Base-by-base conservation (phyloP, 2,329 filamentous ascomycete species). In the Fusarium temperatum region DNA sequence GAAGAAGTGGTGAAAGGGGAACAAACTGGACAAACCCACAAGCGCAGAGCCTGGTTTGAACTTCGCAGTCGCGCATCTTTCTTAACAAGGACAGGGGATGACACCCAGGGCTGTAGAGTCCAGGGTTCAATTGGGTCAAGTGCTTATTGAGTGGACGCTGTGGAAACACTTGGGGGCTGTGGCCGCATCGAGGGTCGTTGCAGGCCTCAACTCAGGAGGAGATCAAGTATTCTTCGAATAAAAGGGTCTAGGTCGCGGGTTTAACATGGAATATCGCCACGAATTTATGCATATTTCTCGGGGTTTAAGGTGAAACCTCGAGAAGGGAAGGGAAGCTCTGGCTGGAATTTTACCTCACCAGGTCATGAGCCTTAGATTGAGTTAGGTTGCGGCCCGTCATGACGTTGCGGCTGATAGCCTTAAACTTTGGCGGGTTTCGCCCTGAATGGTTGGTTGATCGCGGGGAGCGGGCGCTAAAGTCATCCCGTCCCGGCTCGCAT, bases 41-140 rank as follows among this genome's bases (percentile, higher is more conserved):
- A 39, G 38, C 41, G 17, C 51, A 74, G 72, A 74, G 72, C 72
- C 72, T 75, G 51, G 60, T 66, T 75, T 60, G 68, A 69, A 53
- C 63, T 58, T 61, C 56, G 50, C 61, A 45, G 42, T 68, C 50
- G 57, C 58, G 32, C 66, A 70, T 54, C 60, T 70, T 57, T 36
- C 22, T 32, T 22, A 22, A 32, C 41, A 50, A 36, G 54, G 42
- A 63, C 72, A 65, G 70, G 66, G 71, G 56, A 63, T 41, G 42
- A n/a, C 42, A 48, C 63, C 59, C 61, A 73, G 61, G 61, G 70
- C 66, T 74, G 53, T 32, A 38, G 36, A 68, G 70, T 60, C 70
- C 36, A 32, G 72, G 68, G 72, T 61, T 59, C 61, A 48, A 74
- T 75, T 74, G 72, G 72, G 59, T 63, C 56, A 48, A 68, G 64